Conservation (phyloP, 2,329 filamentous ascomycete genomes). For the Coniochaeta sp. region DNA sequence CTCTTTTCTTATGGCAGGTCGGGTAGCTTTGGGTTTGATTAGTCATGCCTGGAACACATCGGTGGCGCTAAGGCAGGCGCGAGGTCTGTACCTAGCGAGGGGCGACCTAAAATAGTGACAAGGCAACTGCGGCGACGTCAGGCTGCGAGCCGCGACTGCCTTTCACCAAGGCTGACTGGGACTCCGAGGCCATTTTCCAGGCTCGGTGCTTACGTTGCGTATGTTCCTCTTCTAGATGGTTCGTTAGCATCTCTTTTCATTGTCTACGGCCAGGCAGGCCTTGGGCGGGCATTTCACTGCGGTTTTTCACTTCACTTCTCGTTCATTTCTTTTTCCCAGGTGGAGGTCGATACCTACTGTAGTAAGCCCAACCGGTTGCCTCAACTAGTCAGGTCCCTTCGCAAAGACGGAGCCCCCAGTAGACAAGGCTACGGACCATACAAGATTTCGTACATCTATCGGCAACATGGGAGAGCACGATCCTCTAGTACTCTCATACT, state of each 20-base stretch:
- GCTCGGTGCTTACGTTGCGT: not conserved
- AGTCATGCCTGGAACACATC: not conserved
- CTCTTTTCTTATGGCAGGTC: too few relatives aligned
- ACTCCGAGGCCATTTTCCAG: not conserved
- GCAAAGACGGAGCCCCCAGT: too few relatives aligned
- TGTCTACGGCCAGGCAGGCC: not conserved
- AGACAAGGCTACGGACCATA: not conserved
- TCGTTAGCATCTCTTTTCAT: not conserved
- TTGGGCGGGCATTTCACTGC: not conserved
- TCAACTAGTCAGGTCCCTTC: too few relatives aligned
- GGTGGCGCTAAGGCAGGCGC: not conserved
- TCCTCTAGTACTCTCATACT: slow-evolving; percentile 37
- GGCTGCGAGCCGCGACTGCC: not conserved
- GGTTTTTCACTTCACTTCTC: not conserved
- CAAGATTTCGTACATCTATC: not conserved
- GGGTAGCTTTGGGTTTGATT: too few relatives aligned
- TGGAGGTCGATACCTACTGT: too few relatives aligned
- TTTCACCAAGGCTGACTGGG: not conserved
- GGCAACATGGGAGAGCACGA: slow-evolving; percentile 33
- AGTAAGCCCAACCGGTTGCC: too few relatives aligned
- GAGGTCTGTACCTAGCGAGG: too few relatives aligned
- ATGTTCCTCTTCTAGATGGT: not conserved
- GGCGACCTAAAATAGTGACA: not conserved
- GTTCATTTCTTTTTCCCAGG: not conserved
- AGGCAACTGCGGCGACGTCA: not conserved